These are phyloP conservation scores for Cryptosporidium parvum DNA, from an alignment of 169 alveolate genomes.

Conservation along the genomic window DNA sequence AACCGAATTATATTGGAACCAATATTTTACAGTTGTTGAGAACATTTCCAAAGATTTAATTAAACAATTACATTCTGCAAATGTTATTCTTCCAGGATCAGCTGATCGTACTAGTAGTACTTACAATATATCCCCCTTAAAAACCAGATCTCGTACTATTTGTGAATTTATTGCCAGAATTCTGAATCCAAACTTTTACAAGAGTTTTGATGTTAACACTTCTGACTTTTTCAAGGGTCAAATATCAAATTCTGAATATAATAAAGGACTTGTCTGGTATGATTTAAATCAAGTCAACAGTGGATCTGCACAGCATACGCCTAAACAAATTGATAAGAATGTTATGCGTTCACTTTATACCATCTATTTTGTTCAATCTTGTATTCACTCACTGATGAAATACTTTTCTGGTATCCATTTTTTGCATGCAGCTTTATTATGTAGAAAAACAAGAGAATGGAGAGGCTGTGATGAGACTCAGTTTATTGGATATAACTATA, in stretches of 20 bases:
- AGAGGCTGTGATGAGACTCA: conserved; percentile 54
- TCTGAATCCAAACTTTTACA: conserved; percentile 23
- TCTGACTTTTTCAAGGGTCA: conserved; percentile 32
- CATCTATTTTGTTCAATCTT: conserved; percentile 47
- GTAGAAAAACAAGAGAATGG: conserved; percentile 67
- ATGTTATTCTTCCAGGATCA: conserved; percentile 59
- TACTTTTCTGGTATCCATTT: conserved; percentile 52
- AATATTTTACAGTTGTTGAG: conserved; percentile 43
- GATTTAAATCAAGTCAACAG: neutral
- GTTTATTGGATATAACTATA: conserved; percentile 1
- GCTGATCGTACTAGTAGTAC: neutral
- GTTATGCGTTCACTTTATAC: conserved; percentile 31
- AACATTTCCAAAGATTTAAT: conserved; percentile 36
- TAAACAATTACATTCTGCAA: conserved; percentile 19
- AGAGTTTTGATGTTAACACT: neutral
- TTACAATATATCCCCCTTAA: neutral
- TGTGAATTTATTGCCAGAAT: conserved; percentile 39
- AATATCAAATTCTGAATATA: conserved; percentile 18
- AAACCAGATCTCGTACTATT: conserved; percentile 17
- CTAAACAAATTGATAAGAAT: conserved; percentile 7
- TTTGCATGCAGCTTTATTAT: conserved; percentile 48
- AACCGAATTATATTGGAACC: conserved; percentile 20
- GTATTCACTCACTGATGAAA: conserved; percentile 27
- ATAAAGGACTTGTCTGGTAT: conserved; percentile 41
- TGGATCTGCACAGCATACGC: neutral